These are phyloP conservation scores for Sordariomycetes sp. DNA, from an alignment of 2,329 filamentous ascomycete genomes.

Conservation along the genomic window DNA sequence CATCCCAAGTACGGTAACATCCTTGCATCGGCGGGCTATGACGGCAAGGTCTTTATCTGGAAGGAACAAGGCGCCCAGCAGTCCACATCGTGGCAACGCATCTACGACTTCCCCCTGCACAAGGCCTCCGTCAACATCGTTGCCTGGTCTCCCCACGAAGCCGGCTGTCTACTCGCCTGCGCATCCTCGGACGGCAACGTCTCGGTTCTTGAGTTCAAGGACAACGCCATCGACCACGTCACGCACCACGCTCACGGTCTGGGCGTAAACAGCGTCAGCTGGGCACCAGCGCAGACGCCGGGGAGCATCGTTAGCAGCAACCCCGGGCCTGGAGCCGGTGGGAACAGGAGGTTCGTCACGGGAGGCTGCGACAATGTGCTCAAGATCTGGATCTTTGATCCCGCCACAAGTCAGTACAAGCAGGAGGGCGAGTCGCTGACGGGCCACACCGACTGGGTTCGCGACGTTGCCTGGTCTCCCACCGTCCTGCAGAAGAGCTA, in stretches of 20 bases:
- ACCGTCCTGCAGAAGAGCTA: constrained; percentile 93
- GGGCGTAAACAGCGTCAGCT: constrained; percentile 91
- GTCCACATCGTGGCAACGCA: constrained; percentile 64
- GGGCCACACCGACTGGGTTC: constrained; percentile 93
- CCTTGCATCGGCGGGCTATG: constrained; percentile 88
- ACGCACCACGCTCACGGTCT: constrained; percentile 88
- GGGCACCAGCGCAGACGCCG: constrained; percentile 79
- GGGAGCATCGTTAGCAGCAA: constrained; percentile 75
- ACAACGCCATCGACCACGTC: constrained; percentile 84
- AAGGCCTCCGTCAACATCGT: constrained; percentile 96
- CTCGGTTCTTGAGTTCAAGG: constrained; percentile 91
- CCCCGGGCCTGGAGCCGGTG: constrained; percentile 45
- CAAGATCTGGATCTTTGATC: constrained; percentile 84
- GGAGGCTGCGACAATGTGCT: constrained; percentile 89
- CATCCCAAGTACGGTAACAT: constrained; percentile 99
- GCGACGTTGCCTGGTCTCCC: constrained; percentile 94
- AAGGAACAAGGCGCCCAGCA: constrained; percentile 59
- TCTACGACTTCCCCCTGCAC: constrained; percentile 90
- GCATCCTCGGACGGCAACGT: constrained; percentile 92
- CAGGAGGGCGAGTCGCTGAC: constrained; percentile 55
- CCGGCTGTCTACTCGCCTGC: constrained; percentile 87
- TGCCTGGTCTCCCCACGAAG: constrained; percentile 94
- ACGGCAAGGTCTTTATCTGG: constrained; percentile 98
- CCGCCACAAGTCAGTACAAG: constrained; percentile 50
- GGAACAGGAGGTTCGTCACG: constrained; percentile 79